These are phyloP conservation scores for Phytophthora ohioensis DNA, from an alignment of 352 stramenopile genomes.

Conservation along the genomic window DNA sequence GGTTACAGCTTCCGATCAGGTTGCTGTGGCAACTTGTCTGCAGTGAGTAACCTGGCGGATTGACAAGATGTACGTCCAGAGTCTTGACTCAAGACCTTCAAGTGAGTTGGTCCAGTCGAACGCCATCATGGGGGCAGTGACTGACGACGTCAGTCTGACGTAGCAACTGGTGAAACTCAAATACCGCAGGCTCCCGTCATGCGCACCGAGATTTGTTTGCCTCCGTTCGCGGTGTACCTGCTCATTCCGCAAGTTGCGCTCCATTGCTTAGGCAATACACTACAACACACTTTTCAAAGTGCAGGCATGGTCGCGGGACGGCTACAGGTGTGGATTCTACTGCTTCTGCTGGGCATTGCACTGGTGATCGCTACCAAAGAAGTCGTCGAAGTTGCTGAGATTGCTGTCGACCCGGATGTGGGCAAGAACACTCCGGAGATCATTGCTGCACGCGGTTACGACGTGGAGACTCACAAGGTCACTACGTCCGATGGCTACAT, in stretches of 20 bases:
- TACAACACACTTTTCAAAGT: background rate
- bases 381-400: slow-evolving; percentile 7
- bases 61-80: background rate
- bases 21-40: background rate
- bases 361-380: slow-evolving; percentile 3
- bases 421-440: slow-evolving; percentile 34
- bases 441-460: slow-evolving; percentile 43
- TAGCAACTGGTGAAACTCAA: background rate
- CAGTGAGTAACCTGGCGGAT: slow-evolving; percentile 11
- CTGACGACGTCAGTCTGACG: background rate
- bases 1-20: background rate
- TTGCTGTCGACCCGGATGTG: slow-evolving; percentile 33
- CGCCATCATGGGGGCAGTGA: background rate
- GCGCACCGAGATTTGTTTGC: background rate
- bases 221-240: background rate
- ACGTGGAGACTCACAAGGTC: slow-evolving; percentile 53
- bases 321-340: slow-evolving; percentile 1
- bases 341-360: slow-evolving; percentile 10
- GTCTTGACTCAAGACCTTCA: background rate
- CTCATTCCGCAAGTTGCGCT: slow-evolving; percentile 20
- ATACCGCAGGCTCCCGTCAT: background rate
- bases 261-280: slow-evolving; percentile 30
- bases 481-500: slow-evolving; percentile 60
- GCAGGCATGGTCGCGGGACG: slow-evolving; percentile 9
- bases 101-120: slow-evolving; percentile 3